Evolutionary conservation across 768 basidiomycete genomes (phyloP).

Genomic region (Lentinus tigrinus): DNA sequence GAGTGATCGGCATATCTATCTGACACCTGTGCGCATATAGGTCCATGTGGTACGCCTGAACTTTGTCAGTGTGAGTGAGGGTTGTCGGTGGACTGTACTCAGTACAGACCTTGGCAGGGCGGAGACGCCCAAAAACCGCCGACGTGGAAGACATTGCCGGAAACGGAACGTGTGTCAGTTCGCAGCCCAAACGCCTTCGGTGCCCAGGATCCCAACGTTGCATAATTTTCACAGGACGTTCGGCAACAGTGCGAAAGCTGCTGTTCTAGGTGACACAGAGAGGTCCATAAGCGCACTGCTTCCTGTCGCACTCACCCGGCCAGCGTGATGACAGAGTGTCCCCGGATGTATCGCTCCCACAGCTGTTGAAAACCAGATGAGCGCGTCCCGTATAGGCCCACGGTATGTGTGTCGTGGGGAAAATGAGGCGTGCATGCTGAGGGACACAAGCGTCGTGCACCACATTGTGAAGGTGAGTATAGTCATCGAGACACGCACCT

Average conservation of each 20-base stretch:
- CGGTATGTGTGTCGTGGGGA: background rate
- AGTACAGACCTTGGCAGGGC: background rate
- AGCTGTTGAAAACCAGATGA: background rate
- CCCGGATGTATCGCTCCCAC: background rate
- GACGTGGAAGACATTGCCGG: background rate
- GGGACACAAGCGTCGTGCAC: background rate
- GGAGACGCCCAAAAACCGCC: background rate
- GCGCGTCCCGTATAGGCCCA: background rate
- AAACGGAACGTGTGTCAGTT: background rate
- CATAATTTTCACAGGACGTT: too few relatives aligned
- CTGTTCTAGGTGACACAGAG: too few relatives aligned
- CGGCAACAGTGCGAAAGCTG: too few relatives aligned
- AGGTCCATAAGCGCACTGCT: too few relatives aligned
- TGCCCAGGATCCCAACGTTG: too few relatives aligned
- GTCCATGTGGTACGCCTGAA: background rate
- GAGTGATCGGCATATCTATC: background rate
- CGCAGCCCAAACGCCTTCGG: background rate
- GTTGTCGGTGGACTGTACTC: background rate
- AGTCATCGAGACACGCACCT: background rate
- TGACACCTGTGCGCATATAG: background rate
- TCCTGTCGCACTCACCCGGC: background rate
- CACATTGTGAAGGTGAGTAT: background rate
- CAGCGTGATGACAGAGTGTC: background rate
- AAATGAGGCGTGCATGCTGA: too few relatives aligned
- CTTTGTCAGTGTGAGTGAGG: background rate